Evolutionary conservation across 1,139 yeast species (phyloP).

Genomic region (Blastobotrys arbuscula): DNA sequence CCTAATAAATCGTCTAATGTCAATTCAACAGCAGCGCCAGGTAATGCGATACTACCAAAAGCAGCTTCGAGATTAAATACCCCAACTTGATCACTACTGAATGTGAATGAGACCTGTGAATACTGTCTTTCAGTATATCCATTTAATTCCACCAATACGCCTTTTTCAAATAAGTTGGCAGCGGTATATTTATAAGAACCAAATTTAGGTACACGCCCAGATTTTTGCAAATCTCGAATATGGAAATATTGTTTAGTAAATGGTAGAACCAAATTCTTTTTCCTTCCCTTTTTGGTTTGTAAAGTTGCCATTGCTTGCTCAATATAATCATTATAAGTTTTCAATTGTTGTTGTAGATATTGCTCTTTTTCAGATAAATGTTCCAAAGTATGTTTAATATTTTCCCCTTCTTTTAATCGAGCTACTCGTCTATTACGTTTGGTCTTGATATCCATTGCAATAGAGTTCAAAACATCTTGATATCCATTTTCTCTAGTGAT

Average conservation of each 20-base stretch:
- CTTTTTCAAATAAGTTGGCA: slow-evolving; percentile 68
- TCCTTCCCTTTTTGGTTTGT: slow-evolving; percentile 49
- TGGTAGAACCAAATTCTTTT: slow-evolving; percentile 48
- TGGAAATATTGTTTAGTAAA: slow-evolving; percentile 78
- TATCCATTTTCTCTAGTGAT: slow-evolving; percentile 65
- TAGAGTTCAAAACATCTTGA: slow-evolving; percentile 74
- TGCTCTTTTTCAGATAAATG: slow-evolving; percentile 58
- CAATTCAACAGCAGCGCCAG: slow-evolving; percentile 50
- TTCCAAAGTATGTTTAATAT: slow-evolving; percentile 54
- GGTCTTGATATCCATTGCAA: slow-evolving; percentile 78
- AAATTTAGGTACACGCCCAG: slow-evolving; percentile 66
- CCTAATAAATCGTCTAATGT: slow-evolving; percentile 65
- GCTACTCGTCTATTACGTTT: slow-evolving; percentile 64
- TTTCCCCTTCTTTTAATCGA: slow-evolving; percentile 55
- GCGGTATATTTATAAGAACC: slow-evolving; percentile 83
- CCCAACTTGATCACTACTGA: slow-evolving; percentile 71
- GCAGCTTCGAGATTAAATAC: slow-evolving; percentile 65
- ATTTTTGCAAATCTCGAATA: slow-evolving; percentile 61
- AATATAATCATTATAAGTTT: slow-evolving; percentile 64
- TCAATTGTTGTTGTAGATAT: slow-evolving; percentile 55
- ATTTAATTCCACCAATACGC: slow-evolving; percentile 54
- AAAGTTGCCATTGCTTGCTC: slow-evolving; percentile 59
- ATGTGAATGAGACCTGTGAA: slow-evolving; percentile 68
- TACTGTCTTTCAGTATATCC: slow-evolving; percentile 46
- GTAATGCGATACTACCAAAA: slow-evolving; percentile 41